These are phyloP conservation scores for Ustilago crameri DNA, from an alignment of 1,284 basidiomycete genomes.

Conservation along the genomic window DNA sequence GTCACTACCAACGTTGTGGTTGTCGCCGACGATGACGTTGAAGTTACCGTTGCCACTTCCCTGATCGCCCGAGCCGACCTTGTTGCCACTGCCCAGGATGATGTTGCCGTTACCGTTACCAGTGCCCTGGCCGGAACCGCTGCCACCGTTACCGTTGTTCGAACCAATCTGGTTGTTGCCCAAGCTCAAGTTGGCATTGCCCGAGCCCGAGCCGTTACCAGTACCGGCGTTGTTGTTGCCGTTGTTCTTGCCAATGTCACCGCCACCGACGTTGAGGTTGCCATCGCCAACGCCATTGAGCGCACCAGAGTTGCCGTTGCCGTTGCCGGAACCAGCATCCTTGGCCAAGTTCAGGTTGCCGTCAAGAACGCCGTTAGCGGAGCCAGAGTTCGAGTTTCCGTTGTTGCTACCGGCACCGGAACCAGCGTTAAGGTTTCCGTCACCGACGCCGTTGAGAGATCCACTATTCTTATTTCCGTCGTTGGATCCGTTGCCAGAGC, in stretches of 20 bases:
- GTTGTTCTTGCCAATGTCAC: constrained; percentile 14
- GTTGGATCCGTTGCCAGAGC: constrained; percentile 20
- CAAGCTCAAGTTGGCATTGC: constrained; percentile 13
- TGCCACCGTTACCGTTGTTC: constrained; percentile 28
- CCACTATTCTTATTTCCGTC: constrained; percentile 31
- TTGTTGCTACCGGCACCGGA: constrained; percentile 16
- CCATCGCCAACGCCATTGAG: constrained; percentile 29
- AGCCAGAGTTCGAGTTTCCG: constrained; percentile 23
- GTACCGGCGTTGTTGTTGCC: constrained; percentile 23
- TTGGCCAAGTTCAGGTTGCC: constrained; percentile 29
- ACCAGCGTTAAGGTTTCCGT: constrained; percentile 25
- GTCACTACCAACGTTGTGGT: constrained; percentile 21
- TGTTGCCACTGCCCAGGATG: constrained; percentile 24
- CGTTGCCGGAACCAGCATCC: constrained; percentile 22
- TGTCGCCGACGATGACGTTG: constrained; percentile 41
- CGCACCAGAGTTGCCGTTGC: constrained; percentile 20
- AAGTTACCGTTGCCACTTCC: constrained; percentile 26
- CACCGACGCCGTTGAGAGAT: constrained; percentile 24
- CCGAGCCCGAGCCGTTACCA: constrained; percentile 19
- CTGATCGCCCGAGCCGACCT: constrained; percentile 13
- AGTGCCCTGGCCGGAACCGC: constrained; percentile 10
- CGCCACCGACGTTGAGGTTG: constrained; percentile 16
- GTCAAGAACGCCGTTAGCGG: constrained; percentile 19
- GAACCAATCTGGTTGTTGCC: constrained; percentile 10
- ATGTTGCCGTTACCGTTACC: constrained; percentile 22